Evolutionary conservation across 257 asterid genomes (phyloP).

Genomic region (Nicotiana undulata): DNA sequence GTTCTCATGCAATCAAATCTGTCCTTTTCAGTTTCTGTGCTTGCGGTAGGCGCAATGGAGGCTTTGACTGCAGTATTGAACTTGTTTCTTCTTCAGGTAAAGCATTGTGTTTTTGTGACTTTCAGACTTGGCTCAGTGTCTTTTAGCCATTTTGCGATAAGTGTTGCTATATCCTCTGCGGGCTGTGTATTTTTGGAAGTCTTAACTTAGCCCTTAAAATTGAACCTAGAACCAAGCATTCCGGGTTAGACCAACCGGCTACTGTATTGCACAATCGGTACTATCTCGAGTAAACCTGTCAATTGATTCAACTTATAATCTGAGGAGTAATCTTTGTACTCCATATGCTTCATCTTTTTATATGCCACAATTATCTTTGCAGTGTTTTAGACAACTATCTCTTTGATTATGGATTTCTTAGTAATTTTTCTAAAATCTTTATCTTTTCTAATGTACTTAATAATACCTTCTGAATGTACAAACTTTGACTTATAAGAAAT

Average conservation of each 20-base stretch:
- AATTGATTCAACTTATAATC: neutral
- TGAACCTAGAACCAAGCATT: neutral
- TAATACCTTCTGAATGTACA: neutral
- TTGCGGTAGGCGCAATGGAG: constrained; percentile 89
- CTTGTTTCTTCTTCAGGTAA: constrained; percentile 77
- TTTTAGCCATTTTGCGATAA: neutral
- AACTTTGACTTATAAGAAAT: neutral
- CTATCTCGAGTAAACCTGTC: neutral
- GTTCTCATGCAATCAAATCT: constrained; percentile 11
- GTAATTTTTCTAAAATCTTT: neutral
- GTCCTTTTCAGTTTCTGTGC: constrained; percentile 56
- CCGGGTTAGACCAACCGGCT: neutral
- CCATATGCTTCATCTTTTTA: neutral
- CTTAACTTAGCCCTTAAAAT: neutral
- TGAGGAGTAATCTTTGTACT: neutral
- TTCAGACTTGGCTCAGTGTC: neutral
- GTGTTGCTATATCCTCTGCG: neutral
- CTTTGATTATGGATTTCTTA: neutral
- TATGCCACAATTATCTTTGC: neutral
- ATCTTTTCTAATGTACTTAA: neutral
- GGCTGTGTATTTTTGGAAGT: neutral
- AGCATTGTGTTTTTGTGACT: constrained; percentile 1
- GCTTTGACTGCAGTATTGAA: constrained; percentile 85
- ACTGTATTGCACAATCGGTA: neutral
- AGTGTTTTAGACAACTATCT: neutral